A percentile compares a stretch with the other conserved stretches of the same genome.
Evolutionary conservation across 2,329 filamentous ascomycete genomes (phyloP).

Genomic region (Neonectria coccinea): DNA sequence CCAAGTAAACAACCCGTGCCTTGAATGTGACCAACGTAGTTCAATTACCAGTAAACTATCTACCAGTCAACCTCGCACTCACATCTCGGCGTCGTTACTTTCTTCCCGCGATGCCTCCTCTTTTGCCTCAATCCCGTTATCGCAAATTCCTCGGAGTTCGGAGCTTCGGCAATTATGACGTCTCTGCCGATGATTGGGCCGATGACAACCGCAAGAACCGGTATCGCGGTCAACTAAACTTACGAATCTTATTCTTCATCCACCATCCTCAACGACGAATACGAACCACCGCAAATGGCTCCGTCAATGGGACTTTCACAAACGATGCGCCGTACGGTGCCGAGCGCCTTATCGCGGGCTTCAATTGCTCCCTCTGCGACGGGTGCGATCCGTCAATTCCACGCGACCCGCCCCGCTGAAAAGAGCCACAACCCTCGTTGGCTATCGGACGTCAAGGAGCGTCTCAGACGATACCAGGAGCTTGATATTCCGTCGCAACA

Average conservation of each 20-base stretch:
- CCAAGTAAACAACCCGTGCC: neutral
- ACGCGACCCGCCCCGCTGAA: constrained; percentile 14
- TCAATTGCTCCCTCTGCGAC: constrained; percentile 5
- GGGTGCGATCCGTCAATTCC: constrained; percentile 9
- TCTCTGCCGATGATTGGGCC: constrained; percentile 22
- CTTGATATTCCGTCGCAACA: constrained; percentile 10
- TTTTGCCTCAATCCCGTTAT: neutral
- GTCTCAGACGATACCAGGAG: constrained; percentile 9
- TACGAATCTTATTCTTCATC: constrained; percentile 3
- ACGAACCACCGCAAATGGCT: constrained; percentile 5
- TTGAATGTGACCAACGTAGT: neutral
- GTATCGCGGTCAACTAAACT: constrained; percentile 5
- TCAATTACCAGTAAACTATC: neutral
- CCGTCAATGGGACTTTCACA: neutral
- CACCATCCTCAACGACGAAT: neutral
- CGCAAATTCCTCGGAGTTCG: neutral
- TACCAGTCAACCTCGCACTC: neutral
- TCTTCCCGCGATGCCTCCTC: neutral
- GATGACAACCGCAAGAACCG: constrained; percentile 21
- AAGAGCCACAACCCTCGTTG: constrained; percentile 27
- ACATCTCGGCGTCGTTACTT: neutral
- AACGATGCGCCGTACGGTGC: neutral
- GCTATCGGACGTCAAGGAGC: constrained; percentile 26
- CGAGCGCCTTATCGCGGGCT: neutral
- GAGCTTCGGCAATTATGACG: constrained; percentile 7